These are phyloP conservation scores for Chaetomium cochliodes DNA, from an alignment of 495 filamentous ascomycete genomes.

Conservation along the genomic window DNA sequence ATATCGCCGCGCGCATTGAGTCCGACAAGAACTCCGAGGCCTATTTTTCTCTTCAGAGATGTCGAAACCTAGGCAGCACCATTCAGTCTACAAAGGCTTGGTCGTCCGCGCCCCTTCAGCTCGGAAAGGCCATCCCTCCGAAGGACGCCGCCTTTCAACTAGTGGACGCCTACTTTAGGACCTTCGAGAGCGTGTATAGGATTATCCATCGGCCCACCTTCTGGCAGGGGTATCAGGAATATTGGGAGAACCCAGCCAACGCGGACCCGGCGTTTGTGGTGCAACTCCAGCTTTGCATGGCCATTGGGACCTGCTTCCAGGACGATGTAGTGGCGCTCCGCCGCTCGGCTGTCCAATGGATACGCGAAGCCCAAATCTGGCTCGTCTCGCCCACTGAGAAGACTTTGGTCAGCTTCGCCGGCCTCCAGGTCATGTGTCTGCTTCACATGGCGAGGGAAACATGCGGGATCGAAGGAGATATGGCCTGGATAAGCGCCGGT, in stretches of 20 bases:
- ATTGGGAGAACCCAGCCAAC: slow-evolving; percentile 39
- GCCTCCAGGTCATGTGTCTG: slow-evolving; percentile 60
- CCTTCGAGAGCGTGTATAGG: slow-evolving; percentile 53
- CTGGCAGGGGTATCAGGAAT: slow-evolving; percentile 46
- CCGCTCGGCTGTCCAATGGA: slow-evolving; percentile 57
- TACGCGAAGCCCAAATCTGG: slow-evolving; percentile 63
- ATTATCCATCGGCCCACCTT: slow-evolving; percentile 56
- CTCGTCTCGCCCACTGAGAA: slow-evolving; percentile 54
- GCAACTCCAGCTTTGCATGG: slow-evolving; percentile 63
- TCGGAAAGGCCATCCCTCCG: slow-evolving; percentile 36
- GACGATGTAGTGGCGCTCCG: slow-evolving; percentile 50
- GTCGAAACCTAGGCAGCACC: slow-evolving; percentile 47
- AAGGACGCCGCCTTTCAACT: slow-evolving; percentile 49
- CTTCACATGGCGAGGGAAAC: slow-evolving; percentile 58
- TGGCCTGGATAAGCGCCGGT: slow-evolving; percentile 60
- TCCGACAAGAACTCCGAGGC: slow-evolving; percentile 42
- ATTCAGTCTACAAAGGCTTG: slow-evolving; percentile 46
- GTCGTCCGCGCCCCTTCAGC: slow-evolving; percentile 30
- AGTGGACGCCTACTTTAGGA: slow-evolving; percentile 51
- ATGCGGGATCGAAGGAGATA: slow-evolving; percentile 54
- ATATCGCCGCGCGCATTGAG: slow-evolving; percentile 40
- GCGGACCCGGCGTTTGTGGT: slow-evolving; percentile 49
- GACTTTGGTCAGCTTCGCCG: slow-evolving; percentile 52
- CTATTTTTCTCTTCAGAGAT: slow-evolving; percentile 39
- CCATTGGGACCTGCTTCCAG: slow-evolving; percentile 58